Base-by-base conservation (phyloP, 768 basidiomycete species). In the Kwoniella sp. region DNA sequence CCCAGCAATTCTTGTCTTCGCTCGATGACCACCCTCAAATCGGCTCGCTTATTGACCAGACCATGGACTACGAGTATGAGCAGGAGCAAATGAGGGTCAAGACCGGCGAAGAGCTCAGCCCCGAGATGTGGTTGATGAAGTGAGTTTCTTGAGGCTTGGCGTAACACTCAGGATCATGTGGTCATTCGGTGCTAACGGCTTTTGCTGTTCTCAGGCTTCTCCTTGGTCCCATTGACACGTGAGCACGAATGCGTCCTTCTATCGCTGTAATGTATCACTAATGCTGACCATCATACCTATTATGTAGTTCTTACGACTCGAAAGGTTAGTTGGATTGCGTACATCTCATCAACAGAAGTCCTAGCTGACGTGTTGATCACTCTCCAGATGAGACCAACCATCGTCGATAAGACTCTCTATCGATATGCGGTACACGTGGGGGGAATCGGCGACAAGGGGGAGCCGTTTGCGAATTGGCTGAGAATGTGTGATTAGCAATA, bases 41-140 rank as follows among this genome's bases (percentile, higher is more conserved):
- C 37, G 81, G 81, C 26, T 65, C 61, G 10, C 65, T 81, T 15
- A 77, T 82, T 57, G 81, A 82, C 62, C 72, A 71, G 40, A 77
- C 75, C 33, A 71, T 69, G 53, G 68, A 71, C 56, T 79, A 68
- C 58, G 76, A 74, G 62, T 62, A 65, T 40, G 70, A 77, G 62
- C 67, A 70, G 64, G 77, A 64, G 19, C 71, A 77, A 61, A 72
- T 77, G 69, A 64, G 60, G 64, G 66, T 67, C 27, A 75, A 75
- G 69, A 71, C 69, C 3, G 67, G 67, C 0, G 65, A 71, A 49
- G 70, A 76, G 29, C 64, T 80, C 24, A 77, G 72, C 19, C 79
- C 79, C 6, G 75, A 76, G 49, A 64, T 79, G 59, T 80, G 79
- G 79, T 66, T 81, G 30, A 74, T 79, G 70, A 80, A 81, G 73